Percentiles rank a stretch among this genome's conserved stretches.
Conservation (phyloP, 1,284 basidiomycete species). For the Naganishia cerealis region DNA sequence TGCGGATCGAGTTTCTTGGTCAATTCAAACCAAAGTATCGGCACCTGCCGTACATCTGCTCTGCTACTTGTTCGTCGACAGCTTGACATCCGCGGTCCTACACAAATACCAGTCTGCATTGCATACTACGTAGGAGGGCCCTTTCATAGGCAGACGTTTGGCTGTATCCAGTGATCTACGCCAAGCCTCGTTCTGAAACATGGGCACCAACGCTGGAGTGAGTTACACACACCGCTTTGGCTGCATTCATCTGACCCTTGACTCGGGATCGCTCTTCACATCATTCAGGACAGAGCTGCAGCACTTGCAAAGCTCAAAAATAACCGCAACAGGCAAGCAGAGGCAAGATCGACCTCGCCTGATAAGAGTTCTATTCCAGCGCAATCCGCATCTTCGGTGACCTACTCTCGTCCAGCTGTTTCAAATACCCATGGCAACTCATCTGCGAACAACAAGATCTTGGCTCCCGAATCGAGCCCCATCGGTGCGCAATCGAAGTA, state of each 20-base stretch:
- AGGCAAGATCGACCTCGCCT: not conserved
- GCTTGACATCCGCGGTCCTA: not conserved
- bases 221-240: not conserved
- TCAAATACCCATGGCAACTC: not conserved
- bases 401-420: not conserved
- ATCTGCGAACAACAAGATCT: not conserved
- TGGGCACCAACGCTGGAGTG: constrained; percentile 2
- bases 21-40: too few relatives aligned
- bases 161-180: not conserved
- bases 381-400: not conserved
- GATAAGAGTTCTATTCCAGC: not conserved
- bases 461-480: constrained; percentile 26
- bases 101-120: not conserved
- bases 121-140: not conserved
- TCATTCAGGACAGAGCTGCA: constrained; percentile 11
- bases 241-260: not conserved
- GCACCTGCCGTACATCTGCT: too few relatives aligned
- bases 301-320: constrained; percentile 19
- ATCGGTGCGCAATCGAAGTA: constrained; percentile 26
- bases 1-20: too few relatives aligned
- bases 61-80: too few relatives aligned
- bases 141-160: not conserved
- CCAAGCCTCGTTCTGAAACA: constrained; percentile 9
- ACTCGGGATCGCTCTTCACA: not conserved
- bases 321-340: constrained; percentile 4